Evolutionary conservation across 306 rosid genomes (phyloP), one percentile per base, ranked within the genome.

Genomic region (Pachyrhizus erosus): DNA sequence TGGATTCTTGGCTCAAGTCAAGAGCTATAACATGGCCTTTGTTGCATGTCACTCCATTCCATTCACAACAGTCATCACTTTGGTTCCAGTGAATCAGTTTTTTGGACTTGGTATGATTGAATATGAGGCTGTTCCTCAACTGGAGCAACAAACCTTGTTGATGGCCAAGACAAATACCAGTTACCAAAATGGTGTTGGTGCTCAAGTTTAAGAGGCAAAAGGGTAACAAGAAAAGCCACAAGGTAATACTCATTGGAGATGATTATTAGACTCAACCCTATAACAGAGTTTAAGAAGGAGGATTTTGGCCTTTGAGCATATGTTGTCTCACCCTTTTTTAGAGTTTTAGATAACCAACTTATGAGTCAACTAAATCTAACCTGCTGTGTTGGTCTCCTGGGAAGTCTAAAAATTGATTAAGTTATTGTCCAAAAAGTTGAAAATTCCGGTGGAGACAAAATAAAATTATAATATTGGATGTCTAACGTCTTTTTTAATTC

Each of bases 11-110:
- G 73, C 73, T 68, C 18, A 68, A 11, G 31, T 68, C 73, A 21
- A 69, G 74, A 5, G 34, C 54, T 20, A 42, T 21, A 69, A 69
- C 33, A 18, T 23, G 54, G 0, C 74, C 74, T 43, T 42, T 40
- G 20, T 21, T 21, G 34, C 74, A 69, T 69, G 27, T 7, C 21
- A 67, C 73, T 37, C 73, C 51, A 39, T 11, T 67, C 73, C 73
- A 67, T 67, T 37, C 73, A 39, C 73, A 67, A 37, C 73, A 67
- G 39, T 67, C 73, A 67, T 37, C n/a, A 5, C 49, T 67, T 20
- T 67, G 49, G 51, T 67, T 67, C 73, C 51, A 67, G 6, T 67
- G 17, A 37, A 67, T 67, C 4, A 67, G 15, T 5, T 67, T 67
- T 37, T 18, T 37, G 49, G 73, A 37, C 29, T 18, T 67, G 4